Conservation (phyloP, 192 early-diverging fungal species). For the Entophlyctis luteolus region DNA sequence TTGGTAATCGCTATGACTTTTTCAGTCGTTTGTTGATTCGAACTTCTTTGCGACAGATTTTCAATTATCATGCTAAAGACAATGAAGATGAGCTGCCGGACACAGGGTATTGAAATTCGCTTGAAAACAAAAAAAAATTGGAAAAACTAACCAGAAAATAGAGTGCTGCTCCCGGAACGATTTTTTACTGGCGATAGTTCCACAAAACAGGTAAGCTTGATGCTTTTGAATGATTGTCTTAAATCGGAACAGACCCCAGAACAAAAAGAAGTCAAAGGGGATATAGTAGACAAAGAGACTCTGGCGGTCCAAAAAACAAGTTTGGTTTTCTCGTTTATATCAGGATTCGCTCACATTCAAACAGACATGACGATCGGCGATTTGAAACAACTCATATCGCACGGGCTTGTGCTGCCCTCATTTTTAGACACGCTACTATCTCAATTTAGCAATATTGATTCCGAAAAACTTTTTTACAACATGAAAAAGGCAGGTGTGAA, state of each 20-base stretch:
- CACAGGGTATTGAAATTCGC: slow-evolving; percentile 36
- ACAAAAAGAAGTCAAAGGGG: not conserved
- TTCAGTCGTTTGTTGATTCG: not conserved
- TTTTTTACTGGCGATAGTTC: no score
- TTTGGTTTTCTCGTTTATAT: not conserved
- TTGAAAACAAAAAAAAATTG: no score
- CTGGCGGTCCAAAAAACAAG: not conserved
- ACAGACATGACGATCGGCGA: slow-evolving; percentile 42
- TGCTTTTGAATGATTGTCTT: not conserved
- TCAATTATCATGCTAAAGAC: slow-evolving; percentile 38
- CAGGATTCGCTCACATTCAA: not conserved
- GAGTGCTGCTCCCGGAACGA: no score
- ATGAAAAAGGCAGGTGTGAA: slow-evolving; percentile 43
- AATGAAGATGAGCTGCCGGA: slow-evolving; percentile 51
- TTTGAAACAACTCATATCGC: slow-evolving; percentile 49
- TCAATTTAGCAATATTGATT: slow-evolving; percentile 41
- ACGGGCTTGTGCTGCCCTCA: slow-evolving; percentile 46
- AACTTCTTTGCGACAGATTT: slow-evolving; percentile 25
- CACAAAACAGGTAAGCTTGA: no score
- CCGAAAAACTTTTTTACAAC: slow-evolving; percentile 33
- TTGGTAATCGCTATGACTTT: slow-evolving; percentile 24
- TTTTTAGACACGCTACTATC: slow-evolving; percentile 44
- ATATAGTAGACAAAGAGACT: not conserved
- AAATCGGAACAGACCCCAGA: not conserved
- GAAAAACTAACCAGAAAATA: no score